phyloP scores from a whole-genome alignment of 163 green algal genomes.

The Prototheca wickerhamii region DNA sequence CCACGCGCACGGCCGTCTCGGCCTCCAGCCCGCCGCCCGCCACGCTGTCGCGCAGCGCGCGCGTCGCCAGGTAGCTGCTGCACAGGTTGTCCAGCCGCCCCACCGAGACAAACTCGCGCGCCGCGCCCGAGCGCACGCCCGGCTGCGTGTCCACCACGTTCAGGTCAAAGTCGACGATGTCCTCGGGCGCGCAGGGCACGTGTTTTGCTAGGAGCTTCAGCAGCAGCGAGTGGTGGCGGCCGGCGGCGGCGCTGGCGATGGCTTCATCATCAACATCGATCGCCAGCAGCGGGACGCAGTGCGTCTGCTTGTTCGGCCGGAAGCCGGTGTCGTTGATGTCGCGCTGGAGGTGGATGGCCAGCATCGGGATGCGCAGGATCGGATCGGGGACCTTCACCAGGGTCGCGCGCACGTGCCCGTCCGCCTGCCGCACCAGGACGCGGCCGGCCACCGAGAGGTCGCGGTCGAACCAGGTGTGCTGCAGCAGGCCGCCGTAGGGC shows the following conservation, averaged over 20 bases:
- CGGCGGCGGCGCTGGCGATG: background rate
- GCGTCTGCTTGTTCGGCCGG: constrained; percentile 79
- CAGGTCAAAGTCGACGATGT: constrained; percentile 92
- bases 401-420: constrained; percentile 25
- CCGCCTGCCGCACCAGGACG: constrained; percentile 45
- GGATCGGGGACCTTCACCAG: constrained; percentile 63
- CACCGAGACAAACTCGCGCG: constrained; percentile 80
- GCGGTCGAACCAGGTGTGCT: constrained; percentile 96
- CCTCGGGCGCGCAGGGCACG: constrained; percentile 40
- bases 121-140: constrained; percentile 42
- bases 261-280: constrained; percentile 27
- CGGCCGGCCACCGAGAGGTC: constrained; percentile 85
- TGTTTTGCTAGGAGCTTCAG: constrained; percentile 64
- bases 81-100: constrained; percentile 92
- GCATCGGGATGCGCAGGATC: constrained; percentile 90
- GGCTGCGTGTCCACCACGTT: constrained; percentile 88
- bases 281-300: constrained; percentile 79
- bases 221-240: constrained; percentile 59
- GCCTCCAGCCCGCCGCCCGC: constrained; percentile 33
- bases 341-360: constrained; percentile 90
- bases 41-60: constrained; percentile 52
- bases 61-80: constrained; percentile 55
- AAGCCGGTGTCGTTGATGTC: constrained; percentile 71
- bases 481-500: constrained; percentile 90
- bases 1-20: constrained; percentile 63